Conservation (phyloP, 108 stramenopile species). For the Fistulifera solaris region DNA sequence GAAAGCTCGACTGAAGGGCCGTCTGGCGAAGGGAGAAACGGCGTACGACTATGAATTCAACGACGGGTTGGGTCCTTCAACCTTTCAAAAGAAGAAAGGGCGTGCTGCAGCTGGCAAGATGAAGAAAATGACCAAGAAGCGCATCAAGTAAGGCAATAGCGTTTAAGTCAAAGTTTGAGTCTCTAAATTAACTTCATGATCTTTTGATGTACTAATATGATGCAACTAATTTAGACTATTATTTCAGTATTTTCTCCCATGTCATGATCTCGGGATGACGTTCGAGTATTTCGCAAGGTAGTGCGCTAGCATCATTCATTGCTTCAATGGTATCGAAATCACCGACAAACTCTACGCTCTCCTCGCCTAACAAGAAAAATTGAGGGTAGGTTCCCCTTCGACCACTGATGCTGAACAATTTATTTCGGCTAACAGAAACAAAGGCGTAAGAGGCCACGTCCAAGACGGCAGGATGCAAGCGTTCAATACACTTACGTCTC, state of each 20-base stretch:
- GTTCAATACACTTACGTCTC: slow-evolving; percentile 13
- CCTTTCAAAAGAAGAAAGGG: slow-evolving; percentile 87
- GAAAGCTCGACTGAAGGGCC: slow-evolving; percentile 57
- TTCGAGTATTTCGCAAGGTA: slow-evolving; percentile 36
- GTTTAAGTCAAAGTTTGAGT: too few species aligned
- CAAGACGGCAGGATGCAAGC: too few species aligned
- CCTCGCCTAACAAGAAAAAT: slow-evolving; percentile 12
- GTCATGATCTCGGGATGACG: slow-evolving; percentile 40
- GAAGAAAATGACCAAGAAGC: slow-evolving; percentile 81
- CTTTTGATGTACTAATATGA: not conserved
- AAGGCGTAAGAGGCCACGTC: too few species aligned
- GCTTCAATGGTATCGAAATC: slow-evolving; percentile 40
- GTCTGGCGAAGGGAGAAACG: slow-evolving; percentile 76
- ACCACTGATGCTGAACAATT: slow-evolving; percentile 22
- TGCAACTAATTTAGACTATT: slow-evolving; percentile 10
- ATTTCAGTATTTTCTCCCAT: slow-evolving; percentile 49
- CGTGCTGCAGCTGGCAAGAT: slow-evolving; percentile 81
- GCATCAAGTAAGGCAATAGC: slow-evolving; percentile 36
- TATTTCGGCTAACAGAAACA: slow-evolving; percentile 8
- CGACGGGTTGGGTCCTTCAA: slow-evolving; percentile 67
- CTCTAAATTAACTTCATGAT: too few species aligned
- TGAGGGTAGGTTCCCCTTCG: slow-evolving; percentile 32
- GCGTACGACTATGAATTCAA: slow-evolving; percentile 84
- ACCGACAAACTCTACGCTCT: slow-evolving; percentile 24
- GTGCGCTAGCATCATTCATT: slow-evolving; percentile 47